phyloP scores from a whole-genome alignment of 2,329 filamentous ascomycete species.

The Beauveria sp. region DNA sequence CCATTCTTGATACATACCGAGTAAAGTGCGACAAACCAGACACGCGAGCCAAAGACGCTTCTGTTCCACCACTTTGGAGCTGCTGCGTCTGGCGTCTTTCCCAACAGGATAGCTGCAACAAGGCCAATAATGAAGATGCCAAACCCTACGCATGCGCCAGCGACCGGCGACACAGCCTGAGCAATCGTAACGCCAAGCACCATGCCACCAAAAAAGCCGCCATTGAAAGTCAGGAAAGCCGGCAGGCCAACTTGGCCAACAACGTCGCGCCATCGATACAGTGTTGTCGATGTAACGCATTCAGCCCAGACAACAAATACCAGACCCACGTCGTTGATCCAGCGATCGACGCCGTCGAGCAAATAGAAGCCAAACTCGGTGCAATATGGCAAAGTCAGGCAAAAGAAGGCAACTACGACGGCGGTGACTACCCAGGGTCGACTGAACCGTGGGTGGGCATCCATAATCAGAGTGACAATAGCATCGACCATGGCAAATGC shows the following conservation, averaged over 20 bases:
- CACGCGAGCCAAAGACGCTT: conserved; percentile 29
- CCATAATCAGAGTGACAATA: conserved; percentile 45
- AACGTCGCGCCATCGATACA: conserved; percentile 45
- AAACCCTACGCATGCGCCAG: conserved; percentile 44
- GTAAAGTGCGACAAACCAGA: conserved; percentile 50
- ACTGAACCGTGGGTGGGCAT: conserved; percentile 40
- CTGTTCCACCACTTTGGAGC: conserved; percentile 35
- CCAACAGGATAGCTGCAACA: conserved; percentile 31
- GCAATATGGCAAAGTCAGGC: conserved; percentile 48
- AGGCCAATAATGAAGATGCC: conserved; percentile 40
- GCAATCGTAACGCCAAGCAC: conserved; percentile 43
- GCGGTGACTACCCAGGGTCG: conserved; percentile 41
- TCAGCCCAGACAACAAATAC: conserved; percentile 48
- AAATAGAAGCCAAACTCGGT: conserved; percentile 51
- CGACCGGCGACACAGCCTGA: conserved; percentile 35
- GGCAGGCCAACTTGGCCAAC: conserved; percentile 35
- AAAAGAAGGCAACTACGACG: conserved; percentile 41
- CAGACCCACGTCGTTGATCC: conserved; percentile 47
- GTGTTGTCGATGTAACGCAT: conserved; percentile 43
- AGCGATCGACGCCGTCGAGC: conserved; percentile 45
- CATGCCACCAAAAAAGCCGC: conserved; percentile 46
- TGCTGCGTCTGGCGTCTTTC: conserved; percentile 32
- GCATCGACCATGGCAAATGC: conserved; percentile 54
- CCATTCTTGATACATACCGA: conserved; percentile 32
- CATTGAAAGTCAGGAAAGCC: conserved; percentile 38